Evolutionary conservation across 139 green algal genomes (phyloP), one percentile per base, ranked within the genome.

Genomic region (Chlorella sp.): DNA sequence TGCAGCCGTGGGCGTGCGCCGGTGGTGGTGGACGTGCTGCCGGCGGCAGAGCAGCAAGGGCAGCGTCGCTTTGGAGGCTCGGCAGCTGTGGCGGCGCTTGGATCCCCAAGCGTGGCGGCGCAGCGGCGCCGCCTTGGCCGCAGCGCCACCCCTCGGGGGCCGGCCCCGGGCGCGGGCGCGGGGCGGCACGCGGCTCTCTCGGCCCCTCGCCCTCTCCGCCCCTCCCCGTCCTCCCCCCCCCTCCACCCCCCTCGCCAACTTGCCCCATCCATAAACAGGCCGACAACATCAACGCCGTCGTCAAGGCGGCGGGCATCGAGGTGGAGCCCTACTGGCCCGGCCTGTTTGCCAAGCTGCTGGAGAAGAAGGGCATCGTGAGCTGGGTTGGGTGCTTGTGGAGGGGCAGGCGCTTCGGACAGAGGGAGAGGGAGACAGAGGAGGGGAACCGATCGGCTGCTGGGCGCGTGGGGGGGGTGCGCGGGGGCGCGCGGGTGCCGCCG

Each of bases 271-370:
- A 25, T 59, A 73, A n/a, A n/a, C 86, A 93, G 88, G 87, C 89
- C 58, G 95, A 99, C 70, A 98, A 98, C 92, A 96, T 99, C 73
- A 84, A 74, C 76, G 91, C 90, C 68, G 81, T 99, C 51, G 75
- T 93, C 51, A 95, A 96, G 88, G 94, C 95, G 29, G 94, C 95
- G 23, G 90, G 88, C 67, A 77, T 98, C 55, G 92, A 81, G 25
- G 90, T 98, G 9, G 96, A 99, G 91, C 87, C 93, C 48, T 99
- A 98, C 94, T 99, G 94, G 95, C 92, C 96, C 62, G 67, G 63
- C 61, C 90, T 99, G 77, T 99, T 98, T 79, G 93, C 93, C 83
- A 98, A 97, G 92, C 86, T 99, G 50, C 94, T 97, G 53, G 87
- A 91, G 80, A 98, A 94, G 83, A 98, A 94, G 87, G 87, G 56